These are phyloP conservation scores for Styphnolobium japonicum DNA, from an alignment of 306 rosid genomes.

Conservation along the genomic window DNA sequence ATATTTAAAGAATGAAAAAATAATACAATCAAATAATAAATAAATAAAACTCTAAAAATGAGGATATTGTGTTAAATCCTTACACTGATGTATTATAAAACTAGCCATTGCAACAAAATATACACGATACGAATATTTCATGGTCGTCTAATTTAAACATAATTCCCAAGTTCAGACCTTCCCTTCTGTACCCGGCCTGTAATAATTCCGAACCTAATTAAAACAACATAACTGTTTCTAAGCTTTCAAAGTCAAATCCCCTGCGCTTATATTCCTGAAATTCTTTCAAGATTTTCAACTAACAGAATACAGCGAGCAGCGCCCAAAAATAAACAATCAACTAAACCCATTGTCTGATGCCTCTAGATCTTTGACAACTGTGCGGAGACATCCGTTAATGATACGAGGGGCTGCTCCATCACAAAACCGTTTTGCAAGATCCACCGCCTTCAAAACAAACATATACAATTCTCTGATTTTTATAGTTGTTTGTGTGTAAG, in stretches of 20 bases:
- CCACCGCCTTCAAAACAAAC: constrained; percentile 51
- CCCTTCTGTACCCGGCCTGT: neutral
- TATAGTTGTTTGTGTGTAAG: no score
- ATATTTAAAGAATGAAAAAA: no score
- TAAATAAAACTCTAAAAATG: no score
- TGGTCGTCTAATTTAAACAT: neutral
- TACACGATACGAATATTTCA: neutral
- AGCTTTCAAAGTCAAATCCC: neutral
- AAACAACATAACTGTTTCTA: neutral
- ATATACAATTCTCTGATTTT: neutral
- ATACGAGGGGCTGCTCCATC: constrained; percentile 72
- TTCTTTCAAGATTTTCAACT: neutral
- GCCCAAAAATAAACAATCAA: neutral
- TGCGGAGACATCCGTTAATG: constrained; percentile 64
- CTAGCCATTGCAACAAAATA: neutral
- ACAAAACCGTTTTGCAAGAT: constrained; percentile 72
- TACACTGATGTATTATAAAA: no score
- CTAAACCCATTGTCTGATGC: neutral
- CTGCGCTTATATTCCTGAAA: neutral
- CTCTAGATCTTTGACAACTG: constrained; percentile 43
- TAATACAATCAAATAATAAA: no score
- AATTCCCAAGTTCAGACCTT: neutral
- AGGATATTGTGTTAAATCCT: no score
- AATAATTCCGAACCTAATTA: no score
- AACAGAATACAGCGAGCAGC: neutral